These are phyloP conservation scores for Globisporangium acanthophoron DNA, from an alignment of 352 stramenopile genomes.

Conservation along the genomic window DNA sequence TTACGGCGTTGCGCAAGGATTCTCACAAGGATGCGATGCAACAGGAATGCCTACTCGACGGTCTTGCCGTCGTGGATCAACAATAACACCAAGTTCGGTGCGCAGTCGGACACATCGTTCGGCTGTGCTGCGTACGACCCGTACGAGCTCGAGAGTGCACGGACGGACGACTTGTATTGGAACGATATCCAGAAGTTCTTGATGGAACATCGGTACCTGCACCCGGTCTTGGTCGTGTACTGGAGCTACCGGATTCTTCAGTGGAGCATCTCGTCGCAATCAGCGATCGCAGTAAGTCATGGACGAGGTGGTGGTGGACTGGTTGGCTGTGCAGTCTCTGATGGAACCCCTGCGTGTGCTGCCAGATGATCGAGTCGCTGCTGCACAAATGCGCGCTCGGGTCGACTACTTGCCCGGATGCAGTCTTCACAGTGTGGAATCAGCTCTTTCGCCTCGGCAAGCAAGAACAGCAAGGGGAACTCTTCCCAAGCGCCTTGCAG, in stretches of 20 bases:
- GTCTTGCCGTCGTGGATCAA: slow-evolving; percentile 36
- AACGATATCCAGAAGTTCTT: slow-evolving; percentile 75
- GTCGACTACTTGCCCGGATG: slow-evolving; percentile 41
- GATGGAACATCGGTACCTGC: slow-evolving; percentile 49
- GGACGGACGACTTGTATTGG: slow-evolving; percentile 70
- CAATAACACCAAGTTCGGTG: slow-evolving; percentile 27
- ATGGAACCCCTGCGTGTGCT: neutral
- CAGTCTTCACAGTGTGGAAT: slow-evolving; percentile 53
- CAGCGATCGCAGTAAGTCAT: slow-evolving; percentile 44
- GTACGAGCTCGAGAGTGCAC: slow-evolving; percentile 63
- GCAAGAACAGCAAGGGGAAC: slow-evolving; percentile 3
- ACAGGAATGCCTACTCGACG: slow-evolving; percentile 29
- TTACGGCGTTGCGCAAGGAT: neutral
- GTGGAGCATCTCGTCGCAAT: slow-evolving; percentile 55
- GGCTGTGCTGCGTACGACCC: slow-evolving; percentile 32
- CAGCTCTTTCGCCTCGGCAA: slow-evolving; percentile 47
- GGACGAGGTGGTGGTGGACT: neutral
- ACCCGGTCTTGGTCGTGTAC: slow-evolving; percentile 57
- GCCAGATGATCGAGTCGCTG: slow-evolving; percentile 60
- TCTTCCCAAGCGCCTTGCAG: slow-evolving; percentile 26
- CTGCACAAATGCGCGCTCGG: slow-evolving; percentile 55
- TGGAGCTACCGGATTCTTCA: slow-evolving; percentile 64
- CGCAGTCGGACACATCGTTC: neutral
- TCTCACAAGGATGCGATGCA: neutral
- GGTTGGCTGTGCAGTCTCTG: neutral